Evolutionary conservation across 2,329 filamentous ascomycete species (phyloP), one percentile per base, ranked within the genome.

Genomic region (Fusarium chaquense): DNA sequence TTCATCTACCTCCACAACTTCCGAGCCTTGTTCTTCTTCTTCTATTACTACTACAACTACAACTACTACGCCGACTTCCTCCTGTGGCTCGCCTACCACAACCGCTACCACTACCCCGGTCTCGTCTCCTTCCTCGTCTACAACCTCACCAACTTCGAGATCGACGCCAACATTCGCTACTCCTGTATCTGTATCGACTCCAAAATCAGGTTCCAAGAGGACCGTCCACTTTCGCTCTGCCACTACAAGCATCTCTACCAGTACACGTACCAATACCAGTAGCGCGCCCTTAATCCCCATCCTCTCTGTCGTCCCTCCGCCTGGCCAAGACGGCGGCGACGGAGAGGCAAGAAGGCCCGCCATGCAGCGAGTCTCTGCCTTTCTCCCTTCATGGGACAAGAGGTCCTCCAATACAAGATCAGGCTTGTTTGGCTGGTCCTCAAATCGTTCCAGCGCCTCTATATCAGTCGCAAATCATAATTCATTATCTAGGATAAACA

Each of bases 381-480:
- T 83, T 65, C 78, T 83, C 62, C 81, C 81, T 66, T 81, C 81
- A n/a, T 82, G 81, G 81, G 81, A 83, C 66, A 83, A 78, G 76
- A 81, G 81, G 73, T 78, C 77, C 50, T 81, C 78, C 55, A 76
- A 71, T 53, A 76, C 69, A 62, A 67, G 73, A 43, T 58, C 69
- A 49, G 68, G 75, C 66, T 76, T 84, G 33, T 84, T 83, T 62
- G 79, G 80, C 51, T 84, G 83, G 82, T 79, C 82, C 51, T 74
- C 73, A 71, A 80, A 78, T 78, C 83, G 65, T 88, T 90, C 62
- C 84, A 88, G 38, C 50, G 61, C 72, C 54, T 76, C 67, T 26
- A 63, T 70, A 20, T 67, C 72, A 24, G 55, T 58, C 36, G 52
- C 67, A 51, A 73, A 59, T 38, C 40, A 69, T 38, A 73, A 71